A percentile compares a stretch with the other conserved stretches of the same genome.
Evolutionary conservation across 371 early-diverging fungal species (phyloP).

Genomic region (Apophysomyces ossiformis): DNA sequence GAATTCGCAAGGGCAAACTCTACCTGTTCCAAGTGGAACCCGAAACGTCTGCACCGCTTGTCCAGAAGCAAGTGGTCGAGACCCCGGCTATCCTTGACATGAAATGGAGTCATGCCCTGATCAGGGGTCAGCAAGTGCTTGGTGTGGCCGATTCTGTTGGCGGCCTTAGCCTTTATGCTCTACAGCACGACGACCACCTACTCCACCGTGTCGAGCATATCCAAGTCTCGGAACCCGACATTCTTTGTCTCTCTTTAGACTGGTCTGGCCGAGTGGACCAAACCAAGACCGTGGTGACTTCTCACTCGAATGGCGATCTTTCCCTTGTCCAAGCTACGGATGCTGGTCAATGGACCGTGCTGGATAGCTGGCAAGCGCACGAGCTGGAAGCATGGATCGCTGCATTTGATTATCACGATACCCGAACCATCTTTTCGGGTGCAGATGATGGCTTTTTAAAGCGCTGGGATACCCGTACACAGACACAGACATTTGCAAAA

Average conservation of each 20-base stretch:
- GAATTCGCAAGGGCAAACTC: conserved; percentile 45
- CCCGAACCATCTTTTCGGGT: conserved; percentile 68
- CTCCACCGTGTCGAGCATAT: conserved; percentile 12
- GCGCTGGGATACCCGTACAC: conserved; percentile 84
- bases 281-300: conserved; percentile 50
- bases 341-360: conserved; percentile 35
- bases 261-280: conserved; percentile 78
- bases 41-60: conserved; percentile 10
- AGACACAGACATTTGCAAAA: conserved; percentile 14
- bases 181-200: conserved; percentile 24
- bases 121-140: conserved; percentile 49
- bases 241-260: conserved; percentile 87
- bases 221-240: conserved; percentile 49
- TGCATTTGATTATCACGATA: conserved; percentile 80
- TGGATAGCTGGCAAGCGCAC: conserved; percentile 76
- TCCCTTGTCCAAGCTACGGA: conserved; percentile 47
- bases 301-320: conserved; percentile 74
- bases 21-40: conserved; percentile 34
- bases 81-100: conserved; percentile 82
- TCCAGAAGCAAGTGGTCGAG: conserved; percentile 56
- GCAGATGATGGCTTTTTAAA: conserved; percentile 86
- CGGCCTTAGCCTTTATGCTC: conserved; percentile 54
- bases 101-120: conserved; percentile 75
- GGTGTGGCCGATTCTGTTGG: conserved; percentile 71
- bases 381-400: conserved; percentile 94